phyloP scores from a whole-genome alignment of 176 grass and related monocot species.

The Musa itinerans region DNA sequence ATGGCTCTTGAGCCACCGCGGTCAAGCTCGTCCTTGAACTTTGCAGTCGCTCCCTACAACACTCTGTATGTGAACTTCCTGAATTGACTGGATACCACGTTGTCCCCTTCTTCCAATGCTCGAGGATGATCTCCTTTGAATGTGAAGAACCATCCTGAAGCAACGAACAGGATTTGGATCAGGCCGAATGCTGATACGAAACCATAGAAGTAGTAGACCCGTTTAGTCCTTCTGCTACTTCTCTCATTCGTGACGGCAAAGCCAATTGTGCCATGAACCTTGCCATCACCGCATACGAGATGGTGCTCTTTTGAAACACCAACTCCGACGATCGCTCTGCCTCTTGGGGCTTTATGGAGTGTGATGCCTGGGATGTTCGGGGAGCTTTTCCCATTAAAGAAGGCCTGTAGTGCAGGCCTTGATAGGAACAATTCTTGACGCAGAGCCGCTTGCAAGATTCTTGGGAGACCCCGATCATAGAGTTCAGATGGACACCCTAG shows the following conservation, averaged over 20 bases:
- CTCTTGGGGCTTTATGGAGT: slow-evolving; percentile 12
- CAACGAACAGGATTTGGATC: slow-evolving; percentile 28
- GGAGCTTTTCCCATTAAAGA: slow-evolving; percentile 23
- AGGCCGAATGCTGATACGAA: slow-evolving; percentile 38
- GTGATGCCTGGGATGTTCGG: neutral
- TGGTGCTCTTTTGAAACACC: neutral
- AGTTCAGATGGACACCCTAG: slow-evolving; percentile 10
- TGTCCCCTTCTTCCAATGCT: slow-evolving; percentile 40
- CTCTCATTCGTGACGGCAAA: neutral
- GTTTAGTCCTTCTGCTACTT: neutral
- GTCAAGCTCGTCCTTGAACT: slow-evolving; percentile 71
- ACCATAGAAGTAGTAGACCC: slow-evolving; percentile 29
- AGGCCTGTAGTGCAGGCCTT: slow-evolving; percentile 6
- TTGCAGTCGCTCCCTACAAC: slow-evolving; percentile 31
- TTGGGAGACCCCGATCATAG: neutral
- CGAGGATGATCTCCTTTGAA: slow-evolving; percentile 22
- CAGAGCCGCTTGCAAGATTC: slow-evolving; percentile 16
- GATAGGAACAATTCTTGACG: neutral
- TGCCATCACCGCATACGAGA: neutral
- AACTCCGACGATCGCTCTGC: neutral
- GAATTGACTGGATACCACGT: slow-evolving; percentile 43
- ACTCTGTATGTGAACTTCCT: slow-evolving; percentile 45
- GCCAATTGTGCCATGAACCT: neutral
- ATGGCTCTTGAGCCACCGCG: slow-evolving; percentile 39
- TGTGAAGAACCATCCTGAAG: slow-evolving; percentile 40